These are phyloP conservation scores for Penicillium antarcticum DNA, from an alignment of 495 filamentous ascomycete genomes.

Conservation along the genomic window DNA sequence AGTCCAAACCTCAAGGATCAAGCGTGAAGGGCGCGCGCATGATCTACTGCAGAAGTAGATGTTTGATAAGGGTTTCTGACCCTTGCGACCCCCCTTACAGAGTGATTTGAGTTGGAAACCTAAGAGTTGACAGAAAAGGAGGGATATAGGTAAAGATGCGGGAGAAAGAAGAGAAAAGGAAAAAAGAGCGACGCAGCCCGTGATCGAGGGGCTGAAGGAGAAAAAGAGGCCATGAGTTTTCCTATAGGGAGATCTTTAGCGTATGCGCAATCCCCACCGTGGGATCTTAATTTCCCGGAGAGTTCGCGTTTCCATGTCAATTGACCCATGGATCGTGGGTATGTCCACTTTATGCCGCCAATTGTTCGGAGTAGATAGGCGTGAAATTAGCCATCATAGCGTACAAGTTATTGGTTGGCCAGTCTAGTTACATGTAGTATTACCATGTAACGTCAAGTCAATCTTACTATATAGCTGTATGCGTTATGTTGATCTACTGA, in stretches of 20 bases:
- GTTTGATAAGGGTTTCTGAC: constrained; percentile 4
- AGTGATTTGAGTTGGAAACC: constrained; percentile 8
- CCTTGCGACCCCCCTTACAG: constrained; percentile 19
- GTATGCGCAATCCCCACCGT: constrained; percentile 18
- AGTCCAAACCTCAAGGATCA: constrained; percentile 7
- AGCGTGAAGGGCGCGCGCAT: constrained; percentile 17
- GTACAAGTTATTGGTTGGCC: too few relatives aligned
- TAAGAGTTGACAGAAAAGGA: constrained; percentile 1
- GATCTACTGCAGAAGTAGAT: constrained; percentile 16
- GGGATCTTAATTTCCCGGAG: constrained; percentile 22
- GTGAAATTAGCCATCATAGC: too few relatives aligned
- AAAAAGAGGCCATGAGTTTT: constrained; percentile 7
- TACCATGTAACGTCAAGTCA: too few relatives aligned
- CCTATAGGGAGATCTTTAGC: constrained; percentile 9
- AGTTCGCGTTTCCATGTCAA: constrained; percentile 7
- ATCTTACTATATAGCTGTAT: too few relatives aligned
- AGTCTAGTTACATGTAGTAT: too few relatives aligned
- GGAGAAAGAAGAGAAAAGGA: constrained; percentile 2
- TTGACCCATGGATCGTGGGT: neutral
- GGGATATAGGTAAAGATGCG: constrained; percentile 1
- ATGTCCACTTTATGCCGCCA: too few relatives aligned
- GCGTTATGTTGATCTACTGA: too few relatives aligned
- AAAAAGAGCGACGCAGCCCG: constrained; percentile 7
- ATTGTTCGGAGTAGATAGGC: too few relatives aligned
- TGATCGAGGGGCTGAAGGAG: constrained; percentile 3